Evolutionary conservation across 2,329 filamentous ascomycete species (phyloP).

Genomic region (Seiridium unicorne): DNA sequence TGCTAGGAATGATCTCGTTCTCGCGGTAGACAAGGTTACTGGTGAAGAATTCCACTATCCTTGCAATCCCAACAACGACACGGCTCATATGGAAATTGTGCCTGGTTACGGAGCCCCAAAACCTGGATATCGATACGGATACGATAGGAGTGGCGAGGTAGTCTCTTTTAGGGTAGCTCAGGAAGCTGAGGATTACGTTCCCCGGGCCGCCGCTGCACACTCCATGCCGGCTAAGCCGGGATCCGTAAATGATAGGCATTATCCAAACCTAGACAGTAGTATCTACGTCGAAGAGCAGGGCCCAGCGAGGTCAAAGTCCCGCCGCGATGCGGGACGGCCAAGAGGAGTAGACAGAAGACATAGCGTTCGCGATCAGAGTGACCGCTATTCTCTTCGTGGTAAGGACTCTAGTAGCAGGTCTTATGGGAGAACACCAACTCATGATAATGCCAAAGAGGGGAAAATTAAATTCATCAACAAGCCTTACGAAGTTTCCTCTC

Average conservation of each 20-base stretch:
- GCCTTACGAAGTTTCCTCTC: no score
- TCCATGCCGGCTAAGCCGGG: not conserved
- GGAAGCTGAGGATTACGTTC: slow-evolving; percentile 1
- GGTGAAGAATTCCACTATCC: slow-evolving; percentile 3
- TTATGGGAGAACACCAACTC: not conserved
- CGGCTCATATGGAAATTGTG: not conserved
- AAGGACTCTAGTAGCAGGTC: not conserved
- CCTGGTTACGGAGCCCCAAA: not conserved
- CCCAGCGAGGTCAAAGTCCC: not conserved
- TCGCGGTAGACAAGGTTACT: not conserved
- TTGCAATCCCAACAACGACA: not conserved
- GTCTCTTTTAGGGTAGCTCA: not conserved
- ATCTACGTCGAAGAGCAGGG: not conserved
- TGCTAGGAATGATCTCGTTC: not conserved
- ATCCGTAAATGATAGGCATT: not conserved
- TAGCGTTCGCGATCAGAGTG: not conserved
- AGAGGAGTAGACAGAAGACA: not conserved
- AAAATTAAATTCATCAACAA: not conserved
- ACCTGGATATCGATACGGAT: slow-evolving; percentile 5
- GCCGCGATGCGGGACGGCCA: not conserved
- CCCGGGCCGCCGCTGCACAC: not conserved
- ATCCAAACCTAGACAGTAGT: not conserved
- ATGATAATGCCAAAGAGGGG: not conserved
- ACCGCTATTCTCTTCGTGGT: not conserved
- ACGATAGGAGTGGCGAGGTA: not conserved